Evolutionary conservation across 2,329 filamentous ascomycete genomes (phyloP), one percentile per base, ranked within the genome.

Genomic region (Ceratocystis alfenasii): DNA sequence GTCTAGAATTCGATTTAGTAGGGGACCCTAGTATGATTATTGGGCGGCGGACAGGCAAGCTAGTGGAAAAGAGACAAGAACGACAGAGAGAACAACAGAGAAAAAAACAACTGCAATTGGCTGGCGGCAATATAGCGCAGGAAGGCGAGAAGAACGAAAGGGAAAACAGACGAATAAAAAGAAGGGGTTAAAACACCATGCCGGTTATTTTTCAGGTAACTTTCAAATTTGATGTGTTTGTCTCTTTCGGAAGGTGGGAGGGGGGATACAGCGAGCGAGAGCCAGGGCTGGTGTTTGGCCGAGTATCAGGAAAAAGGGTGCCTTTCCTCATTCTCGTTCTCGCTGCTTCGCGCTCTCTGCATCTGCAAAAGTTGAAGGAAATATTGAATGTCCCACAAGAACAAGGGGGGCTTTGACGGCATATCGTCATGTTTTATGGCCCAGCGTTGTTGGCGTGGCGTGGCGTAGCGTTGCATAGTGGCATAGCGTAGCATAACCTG

Each of bases 361-460:
- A 20, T 20, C 12, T 59, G 5, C 2, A 17, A 59, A 59, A 59
- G 55, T 59, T 10, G 0, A 59, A 36, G 25, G 33, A 59, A 59
- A 59, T 5, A 36, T 59, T 59, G 55, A 1, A 59, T 59, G 28
- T 59, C 55, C 55, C 55, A 59, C 55, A 36, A 33, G 33, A 57
- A 30, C 30, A 20, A 30, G 55, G 55, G 55, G 55, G 55, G 22
- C 55, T 59, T 59, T 59, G 55, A 59, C 55, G 55, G 55, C 55
- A 59, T 59, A 59, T 59, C 55, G 20, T n/a, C 55, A 59, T 17
- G 25, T 59, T 59, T 59, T 59, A 59, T 59, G 55, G 28, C 55
- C 55, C 55, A 25, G 55, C 55, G 55, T 59, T 25, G n/a, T 59
- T 59, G 50, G 17, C 50, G 20, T 55, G 20, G 20, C 50, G 20